Percentiles rank a stretch among this genome's conserved stretches.
Conservation (phyloP, 2,329 filamentous ascomycete species). For the Didymella pinodella region DNA sequence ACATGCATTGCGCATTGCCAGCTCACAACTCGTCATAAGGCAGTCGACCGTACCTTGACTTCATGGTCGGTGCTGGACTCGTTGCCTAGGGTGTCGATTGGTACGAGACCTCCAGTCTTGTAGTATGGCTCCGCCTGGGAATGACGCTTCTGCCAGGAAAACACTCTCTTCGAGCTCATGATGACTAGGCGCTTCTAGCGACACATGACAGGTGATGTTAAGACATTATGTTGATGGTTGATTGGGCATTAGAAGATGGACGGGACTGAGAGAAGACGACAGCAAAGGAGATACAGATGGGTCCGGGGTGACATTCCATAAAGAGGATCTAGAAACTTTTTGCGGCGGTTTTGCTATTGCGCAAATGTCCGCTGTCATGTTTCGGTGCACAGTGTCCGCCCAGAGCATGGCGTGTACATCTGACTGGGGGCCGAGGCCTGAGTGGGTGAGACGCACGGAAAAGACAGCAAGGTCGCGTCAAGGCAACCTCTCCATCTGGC, state of each 20-base stretch:
- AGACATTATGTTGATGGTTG: conserved; percentile 15
- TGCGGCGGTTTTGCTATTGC: conserved; percentile 20
- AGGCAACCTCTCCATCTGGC: conserved; percentile 5
- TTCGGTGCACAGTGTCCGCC: conserved; percentile 18
- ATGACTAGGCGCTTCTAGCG: conserved; percentile 7
- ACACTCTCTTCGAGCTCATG: conserved; percentile 55
- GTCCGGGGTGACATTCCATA: conserved; percentile 8
- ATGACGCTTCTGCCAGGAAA: conserved; percentile 56
- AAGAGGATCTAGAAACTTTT: conserved; percentile 18
- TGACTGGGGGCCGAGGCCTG: conserved; percentile 7
- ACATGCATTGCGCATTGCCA: conserved; percentile 38
- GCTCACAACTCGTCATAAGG: conserved; percentile 31
- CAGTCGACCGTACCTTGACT: conserved; percentile 41
- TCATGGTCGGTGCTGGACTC: conserved; percentile 23
- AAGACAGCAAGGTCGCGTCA: not conserved
- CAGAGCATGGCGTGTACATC: conserved; percentile 14
- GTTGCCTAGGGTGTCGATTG: conserved; percentile 29
- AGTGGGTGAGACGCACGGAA: conserved; percentile 15
- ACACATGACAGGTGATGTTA: conserved; percentile 1
- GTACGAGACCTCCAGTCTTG: conserved; percentile 50
- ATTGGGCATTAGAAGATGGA: not conserved
- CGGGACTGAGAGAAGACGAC: not conserved
- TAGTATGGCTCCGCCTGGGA: conserved; percentile 46
- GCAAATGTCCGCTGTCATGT: conserved; percentile 25
- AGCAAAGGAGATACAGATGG: not conserved